phyloP scores from a whole-genome alignment of 345 rosid species.

The Litchi chinensis region DNA sequence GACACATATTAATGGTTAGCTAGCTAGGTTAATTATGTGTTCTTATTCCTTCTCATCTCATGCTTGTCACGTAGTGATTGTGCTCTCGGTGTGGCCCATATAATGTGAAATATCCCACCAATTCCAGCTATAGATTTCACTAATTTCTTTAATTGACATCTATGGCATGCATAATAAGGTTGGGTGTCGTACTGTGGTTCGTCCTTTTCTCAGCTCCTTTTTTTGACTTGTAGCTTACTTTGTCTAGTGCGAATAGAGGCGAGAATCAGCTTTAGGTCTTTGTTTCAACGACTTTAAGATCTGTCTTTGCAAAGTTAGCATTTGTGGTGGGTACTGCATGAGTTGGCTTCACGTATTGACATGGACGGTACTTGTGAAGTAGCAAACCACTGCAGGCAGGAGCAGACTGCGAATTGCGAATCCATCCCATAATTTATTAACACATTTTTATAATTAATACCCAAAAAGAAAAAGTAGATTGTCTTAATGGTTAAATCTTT shows the following conservation, averaged over 20 bases:
- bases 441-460: too few species aligned
- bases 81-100: neutral
- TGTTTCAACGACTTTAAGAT: neutral
- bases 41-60: neutral
- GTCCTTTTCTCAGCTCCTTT: neutral
- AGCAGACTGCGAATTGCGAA: neutral
- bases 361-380: neutral
- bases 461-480: too few species aligned
- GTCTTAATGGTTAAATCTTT: too few species aligned
- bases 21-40: neutral
- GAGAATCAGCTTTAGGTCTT: conserved; percentile 2
- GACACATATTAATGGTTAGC: neutral
- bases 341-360: neutral
- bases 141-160: neutral
- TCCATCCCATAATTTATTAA: neutral
- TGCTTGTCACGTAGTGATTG: neutral
- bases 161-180: neutral
- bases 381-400: neutral
- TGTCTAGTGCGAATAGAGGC: neutral
- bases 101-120: neutral
- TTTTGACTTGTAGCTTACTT: neutral
- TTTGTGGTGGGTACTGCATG: neutral
- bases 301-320: neutral
- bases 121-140: neutral
- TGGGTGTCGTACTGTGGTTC: neutral